phyloP scores from a whole-genome alignment of 2,329 filamentous ascomycete species.

The Ophiostoma sp. region DNA sequence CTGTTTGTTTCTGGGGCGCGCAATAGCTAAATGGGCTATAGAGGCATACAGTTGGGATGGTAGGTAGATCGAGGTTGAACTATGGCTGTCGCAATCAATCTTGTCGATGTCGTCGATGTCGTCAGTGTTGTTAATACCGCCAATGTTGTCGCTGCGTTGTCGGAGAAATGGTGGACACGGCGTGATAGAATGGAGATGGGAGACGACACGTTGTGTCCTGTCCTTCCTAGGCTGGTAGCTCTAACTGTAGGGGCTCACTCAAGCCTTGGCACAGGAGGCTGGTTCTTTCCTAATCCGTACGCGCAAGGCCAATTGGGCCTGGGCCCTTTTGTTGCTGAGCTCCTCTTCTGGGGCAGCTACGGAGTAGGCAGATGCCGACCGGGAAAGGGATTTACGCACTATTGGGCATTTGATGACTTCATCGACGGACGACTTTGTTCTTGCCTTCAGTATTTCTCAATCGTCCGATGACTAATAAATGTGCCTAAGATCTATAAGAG shows the following conservation, averaged over 20 bases:
- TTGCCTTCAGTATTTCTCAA: background rate
- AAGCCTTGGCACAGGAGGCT: slow-evolving; percentile 2
- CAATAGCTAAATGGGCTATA: background rate
- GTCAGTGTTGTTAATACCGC: background rate
- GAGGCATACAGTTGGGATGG: background rate
- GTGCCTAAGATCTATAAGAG: background rate
- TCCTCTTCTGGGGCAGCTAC: background rate
- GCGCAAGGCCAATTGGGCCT: background rate
- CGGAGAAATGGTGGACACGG: background rate
- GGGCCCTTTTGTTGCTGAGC: background rate
- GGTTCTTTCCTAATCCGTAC: background rate
- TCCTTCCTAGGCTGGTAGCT: background rate
- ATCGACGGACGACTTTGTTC: background rate
- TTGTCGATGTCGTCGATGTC: background rate
- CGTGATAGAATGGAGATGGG: background rate
- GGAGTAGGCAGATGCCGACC: background rate
- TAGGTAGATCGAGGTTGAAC: background rate
- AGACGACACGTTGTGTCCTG: slow-evolving; percentile 9
- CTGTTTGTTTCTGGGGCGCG: background rate
- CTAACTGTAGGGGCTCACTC: background rate
- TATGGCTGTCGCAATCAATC: background rate
- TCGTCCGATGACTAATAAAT: background rate
- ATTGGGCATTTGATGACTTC: background rate
- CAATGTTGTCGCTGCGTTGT: background rate
- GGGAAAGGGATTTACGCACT: background rate